A percentile compares a stretch with the other conserved stretches of the same genome.
Evolutionary conservation across 257 asterid species (phyloP).

Genomic region (Solanum bulbocastanum): DNA sequence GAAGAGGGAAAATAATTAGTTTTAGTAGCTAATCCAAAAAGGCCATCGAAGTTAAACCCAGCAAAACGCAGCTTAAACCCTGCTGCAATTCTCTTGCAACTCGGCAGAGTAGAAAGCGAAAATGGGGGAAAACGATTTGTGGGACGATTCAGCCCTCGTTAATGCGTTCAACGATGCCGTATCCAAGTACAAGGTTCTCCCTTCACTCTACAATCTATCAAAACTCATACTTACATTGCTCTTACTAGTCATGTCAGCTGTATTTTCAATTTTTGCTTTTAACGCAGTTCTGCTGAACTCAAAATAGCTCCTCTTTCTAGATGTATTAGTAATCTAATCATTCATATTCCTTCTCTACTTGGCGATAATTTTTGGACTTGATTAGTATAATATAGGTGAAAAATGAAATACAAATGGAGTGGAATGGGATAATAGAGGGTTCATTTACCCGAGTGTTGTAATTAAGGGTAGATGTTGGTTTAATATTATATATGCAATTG

Average conservation of each 20-base stretch:
- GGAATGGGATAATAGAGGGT: not conserved
- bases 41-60: not conserved
- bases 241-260: not conserved
- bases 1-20: no score
- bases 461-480: not conserved
- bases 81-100: not conserved
- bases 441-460: not conserved
- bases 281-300: not conserved
- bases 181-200: constrained; percentile 48
- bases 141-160: constrained; percentile 77
- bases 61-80: not conserved
- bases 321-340: not conserved
- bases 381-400: not conserved
- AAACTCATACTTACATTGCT: not conserved
- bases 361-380: not conserved
- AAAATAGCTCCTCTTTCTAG: not conserved
- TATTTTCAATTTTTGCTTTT: not conserved
- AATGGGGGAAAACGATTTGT: constrained; percentile 51
- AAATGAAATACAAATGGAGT: not conserved
- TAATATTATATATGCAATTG: not conserved
- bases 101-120: not conserved
- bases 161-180: constrained; percentile 56
- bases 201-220: not conserved
- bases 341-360: not conserved
- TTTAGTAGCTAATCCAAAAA: not conserved